Evolutionary conservation across 2,329 filamentous ascomycete genomes (phyloP).

Genomic region (Sarocladium kiliense): DNA sequence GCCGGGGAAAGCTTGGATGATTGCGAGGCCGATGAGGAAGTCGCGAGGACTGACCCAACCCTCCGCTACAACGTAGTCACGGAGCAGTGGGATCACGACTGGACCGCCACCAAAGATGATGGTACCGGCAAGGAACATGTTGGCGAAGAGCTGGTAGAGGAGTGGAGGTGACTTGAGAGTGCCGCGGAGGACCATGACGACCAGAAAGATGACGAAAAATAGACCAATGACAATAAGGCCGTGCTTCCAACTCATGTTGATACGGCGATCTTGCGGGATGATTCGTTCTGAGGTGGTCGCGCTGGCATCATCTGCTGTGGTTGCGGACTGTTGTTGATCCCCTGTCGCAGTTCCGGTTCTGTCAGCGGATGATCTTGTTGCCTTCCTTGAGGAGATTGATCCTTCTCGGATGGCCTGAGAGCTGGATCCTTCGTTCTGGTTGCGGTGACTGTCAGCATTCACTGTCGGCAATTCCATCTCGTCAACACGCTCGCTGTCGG

Average conservation of each 20-base stretch:
- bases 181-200: conserved; percentile 47
- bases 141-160: conserved; percentile 59
- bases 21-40: conserved; percentile 67
- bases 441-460: no score
- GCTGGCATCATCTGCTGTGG: conserved; percentile 9
- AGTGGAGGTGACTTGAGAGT: conserved; percentile 35
- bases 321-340: background rate
- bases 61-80: conserved; percentile 59
- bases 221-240: conserved; percentile 34
- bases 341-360: no score
- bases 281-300: conserved; percentile 16
- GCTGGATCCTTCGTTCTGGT: no score
- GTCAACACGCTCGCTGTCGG: background rate
- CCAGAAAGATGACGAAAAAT: conserved; percentile 54
- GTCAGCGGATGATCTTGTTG: no score
- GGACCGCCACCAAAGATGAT: conserved; percentile 62
- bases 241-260: conserved; percentile 39
- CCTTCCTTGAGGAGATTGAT: no score
- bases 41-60: conserved; percentile 67
- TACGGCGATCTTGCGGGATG: conserved; percentile 25
- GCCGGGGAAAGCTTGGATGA: conserved; percentile 63
- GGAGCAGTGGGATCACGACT: conserved; percentile 58
- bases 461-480: background rate
- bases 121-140: conserved; percentile 69
- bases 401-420: no score